These are phyloP conservation scores for Phytophthora lateralis DNA, from an alignment of 352 stramenopile species.

Conservation along the genomic window DNA sequence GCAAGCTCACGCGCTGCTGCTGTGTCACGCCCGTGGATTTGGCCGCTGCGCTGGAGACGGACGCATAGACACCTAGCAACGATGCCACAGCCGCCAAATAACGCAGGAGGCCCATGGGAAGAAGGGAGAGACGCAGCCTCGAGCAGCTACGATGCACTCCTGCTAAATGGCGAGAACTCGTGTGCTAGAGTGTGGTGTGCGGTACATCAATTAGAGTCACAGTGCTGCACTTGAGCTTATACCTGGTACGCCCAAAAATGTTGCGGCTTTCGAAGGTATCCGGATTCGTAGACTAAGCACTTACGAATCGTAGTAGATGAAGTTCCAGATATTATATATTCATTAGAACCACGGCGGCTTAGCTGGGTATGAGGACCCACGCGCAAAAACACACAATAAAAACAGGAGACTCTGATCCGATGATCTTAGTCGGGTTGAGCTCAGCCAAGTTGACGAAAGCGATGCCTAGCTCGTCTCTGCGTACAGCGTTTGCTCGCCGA, in stretches of 20 bases:
- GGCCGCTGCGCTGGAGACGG: constrained; percentile 5
- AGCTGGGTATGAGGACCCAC: not conserved
- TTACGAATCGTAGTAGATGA: too few species aligned
- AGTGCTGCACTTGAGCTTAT: too few species aligned
- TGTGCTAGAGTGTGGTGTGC: not conserved
- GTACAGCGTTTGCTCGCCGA: constrained; percentile 33
- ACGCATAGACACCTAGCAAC: constrained; percentile 28
- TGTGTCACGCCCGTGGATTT: constrained; percentile 24
- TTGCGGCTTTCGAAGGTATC: too few species aligned
- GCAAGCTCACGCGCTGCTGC: constrained; percentile 58
- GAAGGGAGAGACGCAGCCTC: constrained; percentile 13
- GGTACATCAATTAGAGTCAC: constrained; percentile 5
- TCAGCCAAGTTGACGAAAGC: not conserved
- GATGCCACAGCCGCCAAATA: constrained; percentile 24
- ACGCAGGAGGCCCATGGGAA: constrained; percentile 27
- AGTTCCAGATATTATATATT: not conserved
- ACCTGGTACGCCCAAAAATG: too few species aligned
- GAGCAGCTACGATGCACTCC: constrained; percentile 13
- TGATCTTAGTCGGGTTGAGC: too few species aligned
- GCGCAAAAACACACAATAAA: not conserved
- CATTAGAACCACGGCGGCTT: not conserved
- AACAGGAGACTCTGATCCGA: not conserved
- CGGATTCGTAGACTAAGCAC: not conserved
- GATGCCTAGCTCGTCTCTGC: constrained; percentile 7
- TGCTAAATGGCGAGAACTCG: not conserved